Conservation (phyloP, 495 filamentous ascomycete genomes). For the Aspergillus conjunctus region DNA sequence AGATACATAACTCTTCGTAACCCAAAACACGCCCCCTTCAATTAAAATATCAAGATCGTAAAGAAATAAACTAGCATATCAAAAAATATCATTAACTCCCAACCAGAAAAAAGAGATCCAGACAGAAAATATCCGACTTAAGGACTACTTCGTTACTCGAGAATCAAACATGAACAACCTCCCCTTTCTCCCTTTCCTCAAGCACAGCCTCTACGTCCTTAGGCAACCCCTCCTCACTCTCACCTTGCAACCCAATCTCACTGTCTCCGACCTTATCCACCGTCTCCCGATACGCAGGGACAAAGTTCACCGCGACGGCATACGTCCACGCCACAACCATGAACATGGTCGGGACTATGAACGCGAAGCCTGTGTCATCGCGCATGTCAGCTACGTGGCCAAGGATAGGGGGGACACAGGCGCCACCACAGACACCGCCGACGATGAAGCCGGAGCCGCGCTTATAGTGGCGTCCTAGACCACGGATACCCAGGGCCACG, state of each 20-base stretch:
- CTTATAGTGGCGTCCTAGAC: constrained; percentile 61
- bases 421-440: constrained; percentile 58
- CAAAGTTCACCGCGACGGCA: constrained; percentile 63
- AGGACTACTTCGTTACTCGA: background rate
- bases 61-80: too few species aligned
- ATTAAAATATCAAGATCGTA: too few species aligned
- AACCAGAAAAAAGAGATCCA: background rate
- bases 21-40: too few species aligned
- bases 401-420: constrained; percentile 53
- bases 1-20: too few species aligned
- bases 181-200: constrained; percentile 14
- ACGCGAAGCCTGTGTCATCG: constrained; percentile 51
- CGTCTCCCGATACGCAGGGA: constrained; percentile 57
- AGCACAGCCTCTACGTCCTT: constrained; percentile 36
- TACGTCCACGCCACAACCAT: constrained; percentile 62
- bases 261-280: constrained; percentile 61
- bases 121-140: background rate
- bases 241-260: constrained; percentile 50
- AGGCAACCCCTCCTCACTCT: background rate
- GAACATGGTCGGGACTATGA: constrained; percentile 59
- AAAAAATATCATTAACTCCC: too few species aligned
- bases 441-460: constrained; percentile 59
- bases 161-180: constrained; percentile 12
- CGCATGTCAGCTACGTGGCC: constrained; percentile 52
- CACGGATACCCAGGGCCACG: constrained; percentile 61